Conservation (phyloP, 305 asterid species). For the Withania somnifera region DNA sequence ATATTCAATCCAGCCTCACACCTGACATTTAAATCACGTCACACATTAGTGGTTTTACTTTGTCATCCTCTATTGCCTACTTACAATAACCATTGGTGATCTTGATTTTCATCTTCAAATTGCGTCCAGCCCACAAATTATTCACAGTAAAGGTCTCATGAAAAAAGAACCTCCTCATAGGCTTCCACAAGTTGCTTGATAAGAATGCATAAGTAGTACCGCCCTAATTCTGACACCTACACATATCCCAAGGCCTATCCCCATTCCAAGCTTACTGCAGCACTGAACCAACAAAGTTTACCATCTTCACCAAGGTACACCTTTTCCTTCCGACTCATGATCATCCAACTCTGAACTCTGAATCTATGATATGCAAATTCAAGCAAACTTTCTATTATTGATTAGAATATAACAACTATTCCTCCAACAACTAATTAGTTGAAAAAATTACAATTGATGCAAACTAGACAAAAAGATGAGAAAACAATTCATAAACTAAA, state of each 20-base stretch:
- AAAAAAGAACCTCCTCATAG: constrained; percentile 58
- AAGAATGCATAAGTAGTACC: constrained; percentile 69
- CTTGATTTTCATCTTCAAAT: neutral
- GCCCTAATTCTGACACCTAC: constrained; percentile 72
- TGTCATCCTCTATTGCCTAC: neutral
- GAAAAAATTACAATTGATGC: neutral
- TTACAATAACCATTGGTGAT: neutral
- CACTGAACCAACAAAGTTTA: constrained; percentile 66
- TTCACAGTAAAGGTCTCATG: neutral
- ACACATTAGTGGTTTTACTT: neutral
- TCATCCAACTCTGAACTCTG: constrained; percentile 30
- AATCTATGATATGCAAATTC: constrained; percentile 31
- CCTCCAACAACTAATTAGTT: neutral
- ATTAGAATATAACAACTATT: neutral
- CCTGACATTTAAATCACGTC: neutral
- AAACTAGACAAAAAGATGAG: too few species aligned
- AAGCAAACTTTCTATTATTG: neutral
- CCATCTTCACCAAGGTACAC: constrained; percentile 65
- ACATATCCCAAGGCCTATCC: constrained; percentile 82
- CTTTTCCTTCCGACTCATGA: constrained; percentile 43
- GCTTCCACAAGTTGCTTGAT: constrained; percentile 58
- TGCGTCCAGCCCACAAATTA: neutral
- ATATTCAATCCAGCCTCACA: neutral
- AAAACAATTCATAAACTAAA: too few species aligned
- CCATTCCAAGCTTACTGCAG: constrained; percentile 89